phyloP scores from a whole-genome alignment of 345 rosid species.

The Durio zibethinus region DNA sequence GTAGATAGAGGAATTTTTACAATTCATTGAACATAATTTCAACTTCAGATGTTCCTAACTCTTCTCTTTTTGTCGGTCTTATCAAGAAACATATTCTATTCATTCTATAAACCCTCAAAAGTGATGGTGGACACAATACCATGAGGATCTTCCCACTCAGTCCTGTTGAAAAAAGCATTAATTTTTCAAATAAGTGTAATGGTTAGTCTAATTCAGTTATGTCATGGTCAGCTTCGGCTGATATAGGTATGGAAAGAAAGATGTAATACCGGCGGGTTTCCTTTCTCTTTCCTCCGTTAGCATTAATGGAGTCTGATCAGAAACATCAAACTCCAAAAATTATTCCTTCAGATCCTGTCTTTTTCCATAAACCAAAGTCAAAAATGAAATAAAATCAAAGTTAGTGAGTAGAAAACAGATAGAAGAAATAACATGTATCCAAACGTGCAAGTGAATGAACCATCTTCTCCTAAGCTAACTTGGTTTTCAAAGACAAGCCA shows the following conservation, averaged over 20 bases:
- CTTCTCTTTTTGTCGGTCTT: no score
- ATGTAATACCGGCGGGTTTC: slow-evolving; percentile 18
- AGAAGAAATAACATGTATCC: slow-evolving; percentile 17
- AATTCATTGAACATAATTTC: no score
- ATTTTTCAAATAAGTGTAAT: not conserved
- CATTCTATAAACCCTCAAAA: not conserved
- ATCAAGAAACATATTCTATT: not conserved
- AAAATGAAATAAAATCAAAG: slow-evolving; percentile 11
- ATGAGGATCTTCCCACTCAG: not conserved
- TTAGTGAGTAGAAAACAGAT: slow-evolving; percentile 18
- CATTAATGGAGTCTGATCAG: not conserved
- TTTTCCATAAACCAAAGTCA: slow-evolving; percentile 21
- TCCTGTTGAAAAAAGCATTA: not conserved
- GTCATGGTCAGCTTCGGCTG: not conserved
- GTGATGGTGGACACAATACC: not conserved
- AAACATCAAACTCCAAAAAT: slow-evolving; percentile 25
- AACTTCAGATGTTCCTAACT: no score
- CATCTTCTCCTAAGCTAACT: slow-evolving; percentile 31
- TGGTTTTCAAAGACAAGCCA: slow-evolving; percentile 24
- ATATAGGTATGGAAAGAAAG: not conserved
- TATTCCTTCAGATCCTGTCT: slow-evolving; percentile 36
- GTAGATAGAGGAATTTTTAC: no score
- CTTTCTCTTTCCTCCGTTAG: slow-evolving; percentile 9
- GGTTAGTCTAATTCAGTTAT: not conserved
- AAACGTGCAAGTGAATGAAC: slow-evolving; percentile 19